Base-by-base conservation (phyloP, 805 yeast genomes). In the Metschnikowia continentalis region DNA sequence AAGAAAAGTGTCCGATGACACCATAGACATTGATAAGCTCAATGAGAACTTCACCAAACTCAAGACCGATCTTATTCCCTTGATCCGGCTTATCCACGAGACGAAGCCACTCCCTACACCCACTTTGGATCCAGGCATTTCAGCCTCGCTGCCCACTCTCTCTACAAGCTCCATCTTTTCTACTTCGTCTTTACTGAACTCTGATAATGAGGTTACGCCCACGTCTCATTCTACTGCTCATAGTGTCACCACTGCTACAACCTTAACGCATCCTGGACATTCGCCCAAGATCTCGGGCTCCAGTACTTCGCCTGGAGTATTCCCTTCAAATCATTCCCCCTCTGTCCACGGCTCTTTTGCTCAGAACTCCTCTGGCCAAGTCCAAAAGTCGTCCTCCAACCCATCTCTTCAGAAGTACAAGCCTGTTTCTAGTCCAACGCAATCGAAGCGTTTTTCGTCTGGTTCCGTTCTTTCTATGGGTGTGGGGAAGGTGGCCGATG, bases 61-160 rank as follows among this genome's bases (percentile, higher is more conserved):
- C 54, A 74, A 85, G 47, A 81, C 83, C 42, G 91, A 86, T 54
- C 66, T 86, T 57, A 68, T 82, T 39, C 91, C 90, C 1, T 75
- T 84, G 6, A 74, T 83, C 49, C 76, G 84, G 50, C 70, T 79
- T 45, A 71, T 79, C 42, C 86, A 86, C 59, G 90, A 86, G 64
- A 68, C 79, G 55, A 78, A 81, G 59, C 90, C 89, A 4, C 70
- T 85, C 47, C 90, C 90, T 0, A 80, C 86, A 0, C 90, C 87
- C 6, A 77, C 80, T 0, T 64, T 73, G 39, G 79, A 63, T 54
- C 77, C 78, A 1, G 76, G 77, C 1, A 26, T 50, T 19, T 59
- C 66, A 11, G 51, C 56, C 3, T 53, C 60, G 5, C 66, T 70
- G 49, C 75, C 74, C n/a, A 65, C 71, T 0, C 58, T 55, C 32